These are phyloP conservation scores for Veloboletus limbatus DNA, from an alignment of 1,284 basidiomycete genomes.

Conservation along the genomic window DNA sequence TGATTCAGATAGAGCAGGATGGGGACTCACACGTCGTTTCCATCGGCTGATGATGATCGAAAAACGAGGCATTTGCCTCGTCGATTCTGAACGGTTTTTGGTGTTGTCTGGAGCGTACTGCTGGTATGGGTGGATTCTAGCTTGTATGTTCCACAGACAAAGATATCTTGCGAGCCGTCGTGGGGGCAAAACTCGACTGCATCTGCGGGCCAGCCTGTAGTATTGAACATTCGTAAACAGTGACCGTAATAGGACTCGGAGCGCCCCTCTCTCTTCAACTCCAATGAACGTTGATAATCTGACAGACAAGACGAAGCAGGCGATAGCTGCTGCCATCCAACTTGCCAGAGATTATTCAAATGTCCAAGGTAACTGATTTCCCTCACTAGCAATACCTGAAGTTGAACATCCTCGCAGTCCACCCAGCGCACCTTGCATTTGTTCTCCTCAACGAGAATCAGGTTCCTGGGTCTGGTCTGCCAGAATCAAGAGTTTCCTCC, in stretches of 20 bases:
- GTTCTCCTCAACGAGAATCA: constrained; percentile 66
- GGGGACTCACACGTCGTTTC: constrained; percentile 11
- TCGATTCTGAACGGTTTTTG: constrained; percentile 40
- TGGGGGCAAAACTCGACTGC: constrained; percentile 87
- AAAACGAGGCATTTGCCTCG: constrained; percentile 72
- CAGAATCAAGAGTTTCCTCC: constrained; percentile 27
- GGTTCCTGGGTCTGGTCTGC: constrained; percentile 35
- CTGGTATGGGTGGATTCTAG: constrained; percentile 36
- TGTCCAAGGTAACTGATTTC: constrained; percentile 55
- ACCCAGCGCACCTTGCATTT: constrained; percentile 76
- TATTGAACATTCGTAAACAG: constrained; percentile 48
- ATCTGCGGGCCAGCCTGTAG: constrained; percentile 84
- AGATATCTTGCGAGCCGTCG: constrained; percentile 53
- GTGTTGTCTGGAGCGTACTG: not conserved
- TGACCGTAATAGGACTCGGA: constrained; percentile 14
- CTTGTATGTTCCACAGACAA: constrained; percentile 90
- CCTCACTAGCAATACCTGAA: not conserved
- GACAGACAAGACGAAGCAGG: constrained; percentile 75
- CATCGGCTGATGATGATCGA: constrained; percentile 31
- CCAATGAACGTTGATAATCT: constrained; percentile 66
- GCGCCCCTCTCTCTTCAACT: not conserved
- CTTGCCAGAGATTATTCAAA: constrained; percentile 82
- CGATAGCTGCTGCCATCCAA: constrained; percentile 67
- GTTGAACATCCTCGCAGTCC: constrained; percentile 40
- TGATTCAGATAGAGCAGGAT: not conserved